Evolutionary conservation across 306 rosid species (phyloP), one percentile per base, ranked within the genome.

Genomic region (Rosa chinensis): DNA sequence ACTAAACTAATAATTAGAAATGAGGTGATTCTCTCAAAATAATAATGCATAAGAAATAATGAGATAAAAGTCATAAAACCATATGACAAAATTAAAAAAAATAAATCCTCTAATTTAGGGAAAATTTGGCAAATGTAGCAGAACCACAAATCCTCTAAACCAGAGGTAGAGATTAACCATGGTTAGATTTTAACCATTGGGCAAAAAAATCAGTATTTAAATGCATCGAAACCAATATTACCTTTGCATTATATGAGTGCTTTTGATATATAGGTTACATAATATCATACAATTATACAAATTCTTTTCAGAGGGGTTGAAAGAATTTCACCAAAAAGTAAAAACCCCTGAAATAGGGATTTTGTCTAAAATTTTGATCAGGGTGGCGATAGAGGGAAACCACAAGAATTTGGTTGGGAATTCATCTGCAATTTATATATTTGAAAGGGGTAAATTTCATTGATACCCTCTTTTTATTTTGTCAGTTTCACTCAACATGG

Each of bases 381-480:
- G 80, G 73, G 78, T 55, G 72, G 79, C 44, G 78, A n/a, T 18
- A 77, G 79, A 70, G 73, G 48, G 72, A 55, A 63, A 70, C 49
- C n/a, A n/a, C 37, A 43, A 62, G 32, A 78, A 61, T 75, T 66
- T 47, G 50, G 78, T 73, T 4, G 50, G 47, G 32, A 82, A 83
- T 83, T 86, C 70, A 28, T 63, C 75, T 77, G 50, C 70, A 84
- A 77, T 68, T 81, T 70, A 73, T 72, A 55, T 73, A 44, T 73
- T 78, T 52, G 76, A 58, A 20, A 75, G 45, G 82, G 88, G 87
- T 86, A 79, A 69, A 45, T 77, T 89, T 74, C 77, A 6, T 72
- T 12, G 14, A 23, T 50, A 53, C 35, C 35, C 64, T 10, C 6
- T 21, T 7, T 70, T 23, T 55, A 40, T 61, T 21, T n/a, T 76